Evolutionary conservation across 306 rosid species (phyloP), one percentile per base, ranked within the genome.

Genomic region (Medicago lupulina): DNA sequence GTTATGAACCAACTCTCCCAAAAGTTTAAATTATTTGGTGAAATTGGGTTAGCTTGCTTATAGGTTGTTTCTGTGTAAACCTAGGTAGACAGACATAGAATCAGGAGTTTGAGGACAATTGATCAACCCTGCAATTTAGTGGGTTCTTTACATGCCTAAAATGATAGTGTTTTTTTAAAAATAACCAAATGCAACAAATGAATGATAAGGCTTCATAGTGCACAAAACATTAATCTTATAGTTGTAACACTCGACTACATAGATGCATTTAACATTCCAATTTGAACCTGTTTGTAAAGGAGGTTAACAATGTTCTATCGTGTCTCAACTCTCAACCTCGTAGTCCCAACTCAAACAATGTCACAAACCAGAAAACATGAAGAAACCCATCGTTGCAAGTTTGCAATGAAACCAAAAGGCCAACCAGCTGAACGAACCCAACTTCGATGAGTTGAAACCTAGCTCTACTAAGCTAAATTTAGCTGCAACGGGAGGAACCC

Each of bases 81-180:
- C 66, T 60, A 60, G 66, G 16, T 13, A 25, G 11, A 60, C 40
- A 13, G 6, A 0, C 66, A 19, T 25, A 28, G 17, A 60, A 8
- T 60, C 43, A 28, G 1, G 41, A 60, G 50, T 40, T 16, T 39
- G 34, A 65, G 51, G 51, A 40, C n/a, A 2, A 65, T 17, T 65
- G 51, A 65, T 11, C 17, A 9, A 2, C 31, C 7, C 16, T 40
- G 10, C 28, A 39, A 10, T 18, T 17, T 9, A 39, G 28, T 64
- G 70, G 28, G 46, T 64, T 5, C 49, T 65, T 65, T 18, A 65
- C 31, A 65, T 40, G 16, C 70, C 36, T 39, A 65, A 17, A 40
- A 40, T 18, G 70, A 40, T 7, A 4, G 50, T 39, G 51, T 5
- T 39, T 40, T 40, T 40, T 17, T 39, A 9, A 65, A 65, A 65